phyloP scores from a whole-genome alignment of 225 moss, liverwort and hornwort species.

The Pseudoscleropodium purum region DNA sequence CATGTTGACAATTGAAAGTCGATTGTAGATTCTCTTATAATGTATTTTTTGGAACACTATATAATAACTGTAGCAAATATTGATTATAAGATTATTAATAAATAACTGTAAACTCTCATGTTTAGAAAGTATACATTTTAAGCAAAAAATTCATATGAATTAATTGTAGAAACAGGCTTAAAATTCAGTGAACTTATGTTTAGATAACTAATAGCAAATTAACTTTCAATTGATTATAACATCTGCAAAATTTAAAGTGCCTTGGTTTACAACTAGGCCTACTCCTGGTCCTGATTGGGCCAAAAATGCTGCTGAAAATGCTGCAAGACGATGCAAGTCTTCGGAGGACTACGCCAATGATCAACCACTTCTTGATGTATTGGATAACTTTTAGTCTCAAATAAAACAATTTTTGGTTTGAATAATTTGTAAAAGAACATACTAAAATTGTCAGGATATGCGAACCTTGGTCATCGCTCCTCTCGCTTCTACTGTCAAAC shows the following conservation, averaged over 20 bases:
- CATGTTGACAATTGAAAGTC: neutral
- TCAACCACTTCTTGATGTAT: neutral
- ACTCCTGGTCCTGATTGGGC: neutral
- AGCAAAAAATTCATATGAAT: neutral
- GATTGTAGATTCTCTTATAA: neutral
- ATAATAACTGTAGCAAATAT: neutral
- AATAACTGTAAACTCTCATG: too few species aligned
- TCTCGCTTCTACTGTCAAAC: too few species aligned
- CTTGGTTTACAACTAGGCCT: neutral
- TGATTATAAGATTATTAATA: neutral
- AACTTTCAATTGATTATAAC: neutral
- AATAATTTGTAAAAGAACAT: neutral
- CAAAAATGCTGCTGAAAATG: neutral
- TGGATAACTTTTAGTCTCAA: neutral
- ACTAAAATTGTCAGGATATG: too few species aligned
- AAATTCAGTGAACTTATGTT: neutral
- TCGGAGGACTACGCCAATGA: neutral
- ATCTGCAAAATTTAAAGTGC: neutral
- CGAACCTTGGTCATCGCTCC: too few species aligned
- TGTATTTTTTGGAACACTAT: neutral
- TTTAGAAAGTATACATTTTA: neutral
- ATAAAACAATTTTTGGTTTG: neutral
- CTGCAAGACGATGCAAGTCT: neutral
- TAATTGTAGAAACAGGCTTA: neutral
- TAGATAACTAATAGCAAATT: neutral